Evolutionary conservation across 2,329 filamentous ascomycete species (phyloP).

Genomic region (Salinomyces thailandicus): DNA sequence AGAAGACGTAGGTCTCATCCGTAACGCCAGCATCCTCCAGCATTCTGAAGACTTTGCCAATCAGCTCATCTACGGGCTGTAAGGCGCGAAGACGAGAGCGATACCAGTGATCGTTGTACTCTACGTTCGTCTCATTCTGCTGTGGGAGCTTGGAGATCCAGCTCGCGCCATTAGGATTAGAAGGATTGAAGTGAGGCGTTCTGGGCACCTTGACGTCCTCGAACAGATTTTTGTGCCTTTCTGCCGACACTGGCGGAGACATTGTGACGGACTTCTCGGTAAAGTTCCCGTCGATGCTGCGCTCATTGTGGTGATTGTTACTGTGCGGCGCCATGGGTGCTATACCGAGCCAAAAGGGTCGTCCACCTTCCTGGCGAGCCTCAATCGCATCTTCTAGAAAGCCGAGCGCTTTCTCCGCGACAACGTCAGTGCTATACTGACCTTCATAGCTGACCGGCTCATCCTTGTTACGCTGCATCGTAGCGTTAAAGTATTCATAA

Average conservation of each 20-base stretch:
- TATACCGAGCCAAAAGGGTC: conserved; percentile 26
- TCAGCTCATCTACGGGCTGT: conserved; percentile 46
- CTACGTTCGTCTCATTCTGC: conserved; percentile 37
- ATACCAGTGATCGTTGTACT: conserved; percentile 45
- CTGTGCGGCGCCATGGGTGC: conserved; percentile 24
- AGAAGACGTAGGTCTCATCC: conserved; percentile 38
- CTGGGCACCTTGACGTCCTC: conserved; percentile 49
- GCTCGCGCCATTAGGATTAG: conserved; percentile 33
- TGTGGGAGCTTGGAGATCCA: conserved; percentile 37
- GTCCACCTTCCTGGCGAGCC: conserved; percentile 10
- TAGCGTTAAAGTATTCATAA: conserved; percentile 57
- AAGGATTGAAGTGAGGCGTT: conserved; percentile 55
- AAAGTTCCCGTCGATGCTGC: conserved; percentile 23
- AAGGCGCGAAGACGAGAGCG: conserved; percentile 40
- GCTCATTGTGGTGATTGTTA: conserved; percentile 12
- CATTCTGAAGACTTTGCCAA: conserved; percentile 35
- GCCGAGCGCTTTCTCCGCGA: conserved; percentile 48
- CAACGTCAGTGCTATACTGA: conserved; percentile 49
- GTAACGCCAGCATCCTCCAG: conserved; percentile 35
- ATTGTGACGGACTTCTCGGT: conserved; percentile 8
- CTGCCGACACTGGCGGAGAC: conserved; percentile 14
- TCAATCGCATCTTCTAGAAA: conserved; percentile 40
- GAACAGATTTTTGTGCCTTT: conserved; percentile 53
- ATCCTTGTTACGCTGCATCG: conserved; percentile 40
- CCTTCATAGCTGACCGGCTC: conserved; percentile 46